Evolutionary conservation across 108 stramenopile species (phyloP).

Genomic region (Nitzschia sp.): DNA sequence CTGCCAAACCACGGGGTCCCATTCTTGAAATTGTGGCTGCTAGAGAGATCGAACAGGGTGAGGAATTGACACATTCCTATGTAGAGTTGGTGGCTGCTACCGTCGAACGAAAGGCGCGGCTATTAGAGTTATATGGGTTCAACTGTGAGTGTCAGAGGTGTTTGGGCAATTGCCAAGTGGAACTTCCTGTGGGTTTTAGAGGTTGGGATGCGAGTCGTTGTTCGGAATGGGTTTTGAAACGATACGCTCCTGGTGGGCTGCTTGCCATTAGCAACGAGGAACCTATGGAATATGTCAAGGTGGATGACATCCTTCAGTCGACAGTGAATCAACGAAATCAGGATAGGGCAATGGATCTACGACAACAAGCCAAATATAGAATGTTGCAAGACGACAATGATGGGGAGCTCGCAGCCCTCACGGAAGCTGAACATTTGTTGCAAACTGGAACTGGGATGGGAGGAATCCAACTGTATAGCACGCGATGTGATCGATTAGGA

Average conservation of each 20-base stretch:
- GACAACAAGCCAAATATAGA: slow-evolving; percentile 13
- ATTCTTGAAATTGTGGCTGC: slow-evolving; percentile 30
- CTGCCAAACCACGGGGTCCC: slow-evolving; percentile 1
- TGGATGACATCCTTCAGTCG: not conserved
- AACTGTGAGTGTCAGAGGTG: slow-evolving; percentile 57
- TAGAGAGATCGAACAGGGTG: slow-evolving; percentile 34
- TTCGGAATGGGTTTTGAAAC: slow-evolving; percentile 5
- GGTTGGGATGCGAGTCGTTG: not conserved
- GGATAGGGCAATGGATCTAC: not conserved
- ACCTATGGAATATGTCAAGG: not conserved
- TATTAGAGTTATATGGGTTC: slow-evolving; percentile 54
- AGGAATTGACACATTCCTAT: slow-evolving; percentile 71
- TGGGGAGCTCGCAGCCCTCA: slow-evolving; percentile 1
- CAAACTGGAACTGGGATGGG: not conserved
- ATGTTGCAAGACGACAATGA: slow-evolving; percentile 8
- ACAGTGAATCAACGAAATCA: not conserved
- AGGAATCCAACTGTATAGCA: slow-evolving; percentile 22
- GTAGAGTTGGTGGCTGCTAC: slow-evolving; percentile 51
- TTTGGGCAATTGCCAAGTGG: not conserved
- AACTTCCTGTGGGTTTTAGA: not conserved
- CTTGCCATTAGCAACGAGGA: not conserved
- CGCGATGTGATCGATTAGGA: slow-evolving; percentile 23
- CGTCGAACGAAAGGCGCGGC: slow-evolving; percentile 32
- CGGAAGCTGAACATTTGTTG: slow-evolving; percentile 6
- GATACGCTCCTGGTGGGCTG: not conserved